Base-by-base conservation (phyloP, 2,329 filamentous ascomycete genomes). In the Pseudogymnoascus verrucosus region DNA sequence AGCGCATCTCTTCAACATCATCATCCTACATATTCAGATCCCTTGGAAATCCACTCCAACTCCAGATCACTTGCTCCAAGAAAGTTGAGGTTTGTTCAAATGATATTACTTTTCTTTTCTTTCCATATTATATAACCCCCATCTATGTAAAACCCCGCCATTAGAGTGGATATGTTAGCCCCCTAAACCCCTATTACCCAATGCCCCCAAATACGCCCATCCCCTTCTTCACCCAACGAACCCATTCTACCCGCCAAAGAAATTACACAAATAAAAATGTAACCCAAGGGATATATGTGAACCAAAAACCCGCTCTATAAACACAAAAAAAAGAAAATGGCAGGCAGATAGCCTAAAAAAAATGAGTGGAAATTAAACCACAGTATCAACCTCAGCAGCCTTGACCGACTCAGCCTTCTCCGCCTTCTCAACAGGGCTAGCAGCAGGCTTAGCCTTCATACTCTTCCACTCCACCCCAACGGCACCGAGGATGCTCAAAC, bases 401-500 rank as follows among this genome's bases (percentile, higher is more conserved):
- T 54, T 23, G 1, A 51, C 44, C 6, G 14, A 23, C 23, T 28
- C 44, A 1, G 47, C 26, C 47, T 57, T 34, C 47, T 57, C 47
- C 11, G n/a, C 47, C n/a, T 8, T 7, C 47, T 31, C 26, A 5
- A 19, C 47, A 6, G 47, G 2, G 6, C 4, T 7, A 19, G 26
- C 26, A 34, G 47, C 47, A 6, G 47, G 47, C 26, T 57, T 57
- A 1, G 47, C 47, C 64, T 64, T 66, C 42, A 68, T 63, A 14
- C 60, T 67, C 16, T 62, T 82, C 86, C 86, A 90, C 75, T 89
- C 82, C 68, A 89, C 80, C 5, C 77, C 75, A 0, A 79, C 68
- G 0, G 80, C 78, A 0, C 84, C 86, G 6, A 87, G 39, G 12
- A 88, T 77, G 4, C 79, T 80, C 12, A 88, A 63, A 4, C 78